Evolutionary conservation across 495 filamentous ascomycete genomes (phyloP), one percentile per base, ranked within the genome.

Genomic region (Thozetella sp.): DNA sequence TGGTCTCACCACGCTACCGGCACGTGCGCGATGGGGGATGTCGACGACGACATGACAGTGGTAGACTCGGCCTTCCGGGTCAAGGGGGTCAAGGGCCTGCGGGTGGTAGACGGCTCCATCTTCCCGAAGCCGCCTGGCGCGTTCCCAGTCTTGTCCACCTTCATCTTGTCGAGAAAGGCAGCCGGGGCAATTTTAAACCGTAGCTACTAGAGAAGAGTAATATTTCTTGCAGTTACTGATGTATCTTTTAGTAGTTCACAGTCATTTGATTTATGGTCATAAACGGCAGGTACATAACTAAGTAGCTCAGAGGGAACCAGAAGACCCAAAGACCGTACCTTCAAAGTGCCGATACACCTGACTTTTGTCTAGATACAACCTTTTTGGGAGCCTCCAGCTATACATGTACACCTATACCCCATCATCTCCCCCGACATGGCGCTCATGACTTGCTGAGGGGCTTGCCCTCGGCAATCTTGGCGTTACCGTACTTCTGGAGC

Each of bases 401-500:
- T n/a, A n/a, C n/a, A n/a, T n/a, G n/a, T n/a, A n/a, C n/a, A n/a
- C n/a, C n/a, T n/a, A n/a, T n/a, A 73, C 22, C 66, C 67, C 2
- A 64, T 75, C 1, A 54, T 76, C 9, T 63, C 63, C 17, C 67
- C 64, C 67, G 58, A 58, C 19, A 40, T 56, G 9, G 15, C 22
- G 17, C 51, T 63, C 56, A 72, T 13, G 59, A 68, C 61, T 72
- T 57, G 67, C 65, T 69, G 27, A 80, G 75, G 34, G 75, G 72
- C 61, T 71, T 77, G 58, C 88, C 89, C 54, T 84, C 80, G 67
- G 82, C 84, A 51, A 74, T 78, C 86, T 90, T 92, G 67, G 78
- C 78, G 64, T 80, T 78, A 53, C 92, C 92, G 66, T 90, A 96
- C 83, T 96, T 97, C 88, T 95, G 92, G 55, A 97, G 81, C 57